Evolutionary conservation across 2,329 filamentous ascomycete genomes (phyloP).

Genomic region (Trichoderma atroviride): DNA sequence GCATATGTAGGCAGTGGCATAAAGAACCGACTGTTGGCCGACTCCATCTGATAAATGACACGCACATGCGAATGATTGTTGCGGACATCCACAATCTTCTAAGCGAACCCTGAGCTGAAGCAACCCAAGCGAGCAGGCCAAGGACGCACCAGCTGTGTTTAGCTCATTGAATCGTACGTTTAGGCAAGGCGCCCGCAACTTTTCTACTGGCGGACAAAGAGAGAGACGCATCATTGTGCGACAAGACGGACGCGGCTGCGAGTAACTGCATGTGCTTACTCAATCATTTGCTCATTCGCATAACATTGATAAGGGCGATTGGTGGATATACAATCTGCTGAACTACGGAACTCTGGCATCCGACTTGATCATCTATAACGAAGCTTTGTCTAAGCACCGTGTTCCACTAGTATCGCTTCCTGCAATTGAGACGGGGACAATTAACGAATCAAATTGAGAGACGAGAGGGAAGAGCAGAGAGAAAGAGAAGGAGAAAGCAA

Average conservation of each 20-base stretch:
- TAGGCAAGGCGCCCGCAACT: background rate
- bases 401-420: background rate
- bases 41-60: slow-evolving; percentile 11
- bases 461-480: background rate
- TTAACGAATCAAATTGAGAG: background rate
- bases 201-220: background rate
- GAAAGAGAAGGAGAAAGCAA: background rate
- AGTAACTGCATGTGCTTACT: slow-evolving; percentile 22
- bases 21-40: slow-evolving; percentile 12
- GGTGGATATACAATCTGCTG: background rate
- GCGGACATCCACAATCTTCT: background rate
- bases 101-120: background rate
- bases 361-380: background rate
- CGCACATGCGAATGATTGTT: background rate
- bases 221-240: slow-evolving; percentile 6
- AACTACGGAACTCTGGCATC: background rate
- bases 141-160: background rate
- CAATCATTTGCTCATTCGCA: background rate
- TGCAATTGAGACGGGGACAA: background rate
- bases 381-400: background rate
- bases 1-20: slow-evolving; percentile 1
- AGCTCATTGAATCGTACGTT: background rate
- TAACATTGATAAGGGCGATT: background rate
- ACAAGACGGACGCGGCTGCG: background rate
- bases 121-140: background rate